Conservation (phyloP, 768 basidiomycete species). For the Naematelia aurantialba region DNA sequence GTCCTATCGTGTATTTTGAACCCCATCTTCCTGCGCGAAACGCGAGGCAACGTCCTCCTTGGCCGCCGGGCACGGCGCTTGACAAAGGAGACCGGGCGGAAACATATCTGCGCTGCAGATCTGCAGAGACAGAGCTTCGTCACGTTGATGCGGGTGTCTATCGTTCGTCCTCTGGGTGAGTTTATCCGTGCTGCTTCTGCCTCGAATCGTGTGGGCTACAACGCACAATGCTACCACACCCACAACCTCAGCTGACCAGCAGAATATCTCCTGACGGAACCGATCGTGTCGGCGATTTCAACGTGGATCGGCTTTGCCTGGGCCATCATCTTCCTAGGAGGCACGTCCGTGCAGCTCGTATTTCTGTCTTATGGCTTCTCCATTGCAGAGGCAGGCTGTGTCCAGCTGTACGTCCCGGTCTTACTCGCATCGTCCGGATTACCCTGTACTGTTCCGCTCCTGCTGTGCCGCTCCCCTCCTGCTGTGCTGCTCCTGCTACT, state of each 20-base stretch:
- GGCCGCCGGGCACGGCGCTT: slow-evolving; percentile 31
- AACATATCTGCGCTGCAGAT: slow-evolving; percentile 42
- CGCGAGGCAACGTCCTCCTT: slow-evolving; percentile 42
- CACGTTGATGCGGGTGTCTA: slow-evolving; percentile 33
- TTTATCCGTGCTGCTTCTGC: slow-evolving; percentile 1
- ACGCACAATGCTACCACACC: neutral
- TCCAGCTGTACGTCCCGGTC: slow-evolving; percentile 30
- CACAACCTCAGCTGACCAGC: neutral
- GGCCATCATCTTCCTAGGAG: slow-evolving; percentile 43
- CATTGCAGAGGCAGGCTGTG: slow-evolving; percentile 27
- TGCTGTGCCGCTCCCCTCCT: too few relatives aligned
- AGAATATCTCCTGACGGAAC: slow-evolving; percentile 44
- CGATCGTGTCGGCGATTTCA: slow-evolving; percentile 43
- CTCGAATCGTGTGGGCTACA: too few relatives aligned
- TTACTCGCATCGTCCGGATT: neutral
- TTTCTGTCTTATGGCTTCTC: slow-evolving; percentile 41
- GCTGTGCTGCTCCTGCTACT: too few relatives aligned
- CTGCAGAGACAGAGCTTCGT: slow-evolving; percentile 30
- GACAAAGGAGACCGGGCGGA: slow-evolving; percentile 38
- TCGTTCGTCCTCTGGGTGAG: slow-evolving; percentile 43
- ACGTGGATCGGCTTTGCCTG: slow-evolving; percentile 48
- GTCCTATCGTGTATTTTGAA: slow-evolving; percentile 29
- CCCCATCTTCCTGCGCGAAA: slow-evolving; percentile 37
- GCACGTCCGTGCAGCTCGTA: slow-evolving; percentile 28
- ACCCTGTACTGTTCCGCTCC: too few relatives aligned